phyloP scores from a whole-genome alignment of 192 early-diverging fungal species.

The Funneliformis mosseae region DNA sequence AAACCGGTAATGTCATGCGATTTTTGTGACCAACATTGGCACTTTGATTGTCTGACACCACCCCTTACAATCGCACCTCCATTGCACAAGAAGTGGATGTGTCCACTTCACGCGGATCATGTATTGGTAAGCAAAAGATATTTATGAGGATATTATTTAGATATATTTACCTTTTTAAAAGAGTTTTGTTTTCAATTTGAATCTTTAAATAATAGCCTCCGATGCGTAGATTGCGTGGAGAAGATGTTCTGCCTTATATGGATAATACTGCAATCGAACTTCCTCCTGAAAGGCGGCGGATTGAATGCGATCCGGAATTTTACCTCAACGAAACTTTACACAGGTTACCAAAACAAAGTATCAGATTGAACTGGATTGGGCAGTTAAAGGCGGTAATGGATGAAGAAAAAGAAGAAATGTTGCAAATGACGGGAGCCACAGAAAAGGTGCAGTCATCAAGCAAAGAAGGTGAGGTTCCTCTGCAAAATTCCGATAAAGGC shows the following conservation, averaged over 20 bases:
- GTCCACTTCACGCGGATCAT: constrained; percentile 31
- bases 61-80: constrained; percentile 1
- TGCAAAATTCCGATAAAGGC: not conserved
- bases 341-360: not conserved
- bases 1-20: constrained; percentile 20
- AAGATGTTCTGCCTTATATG: not conserved
- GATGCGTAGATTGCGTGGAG: not conserved
- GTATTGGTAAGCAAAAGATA: constrained; percentile 1
- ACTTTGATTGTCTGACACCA: constrained; percentile 29
- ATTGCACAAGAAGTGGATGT: constrained; percentile 31
- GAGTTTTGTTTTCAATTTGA: not conserved
- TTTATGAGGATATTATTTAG: not conserved
- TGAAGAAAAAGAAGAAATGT: not conserved
- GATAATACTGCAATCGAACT: constrained; percentile 8
- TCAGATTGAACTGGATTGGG: not conserved
- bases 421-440: not conserved
- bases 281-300: not conserved
- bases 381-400: not conserved
- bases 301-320: constrained; percentile 24
- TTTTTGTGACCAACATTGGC: constrained; percentile 26
- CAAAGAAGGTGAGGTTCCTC: not conserved
- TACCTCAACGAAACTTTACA: constrained; percentile 11
- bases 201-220: constrained; percentile 1
- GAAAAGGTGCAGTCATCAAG: not conserved
- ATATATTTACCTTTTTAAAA: not conserved